A percentile compares a stretch with the other conserved stretches of the same genome.
Conservation (phyloP, 1,139 yeast genomes). For the Sugiyamaella grinbergsii region DNA sequence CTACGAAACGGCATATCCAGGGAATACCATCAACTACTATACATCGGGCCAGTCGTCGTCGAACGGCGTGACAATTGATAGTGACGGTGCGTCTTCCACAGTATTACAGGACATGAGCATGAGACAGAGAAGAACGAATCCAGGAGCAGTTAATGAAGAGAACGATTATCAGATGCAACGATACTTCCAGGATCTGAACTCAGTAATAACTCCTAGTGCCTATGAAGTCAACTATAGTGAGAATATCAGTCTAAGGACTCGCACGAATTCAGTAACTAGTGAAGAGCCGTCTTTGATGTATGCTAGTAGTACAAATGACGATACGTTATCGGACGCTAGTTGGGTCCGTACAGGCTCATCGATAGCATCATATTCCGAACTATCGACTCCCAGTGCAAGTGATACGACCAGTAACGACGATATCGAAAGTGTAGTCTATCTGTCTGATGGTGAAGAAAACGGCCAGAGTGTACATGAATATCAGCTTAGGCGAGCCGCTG, state of each 20-base stretch:
- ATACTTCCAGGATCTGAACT: conserved; percentile 21
- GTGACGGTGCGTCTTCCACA: not conserved
- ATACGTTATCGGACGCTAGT: conserved; percentile 25
- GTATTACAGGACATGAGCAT: conserved; percentile 1
- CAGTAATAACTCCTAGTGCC: conserved; percentile 11
- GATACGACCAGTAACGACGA: conserved; percentile 26
- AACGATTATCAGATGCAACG: conserved; percentile 19
- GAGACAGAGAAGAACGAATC: conserved; percentile 13
- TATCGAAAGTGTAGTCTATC: conserved; percentile 25
- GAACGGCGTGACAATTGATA: conserved; percentile 5
- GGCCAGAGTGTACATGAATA: conserved; percentile 19
- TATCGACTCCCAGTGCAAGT: conserved; percentile 31
- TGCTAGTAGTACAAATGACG: conserved; percentile 16
- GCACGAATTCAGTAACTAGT: conserved; percentile 22
- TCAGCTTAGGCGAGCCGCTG: conserved; percentile 20
- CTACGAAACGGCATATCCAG: conserved; percentile 19
- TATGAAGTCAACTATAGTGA: conserved; percentile 14
- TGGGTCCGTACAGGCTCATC: conserved; percentile 31
- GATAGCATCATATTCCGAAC: conserved; percentile 29
- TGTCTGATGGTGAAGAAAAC: conserved; percentile 25
- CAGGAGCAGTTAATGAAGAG: conserved; percentile 6
- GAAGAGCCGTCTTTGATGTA: conserved; percentile 26
- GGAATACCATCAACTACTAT: conserved; percentile 23
- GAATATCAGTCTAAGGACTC: conserved; percentile 20
- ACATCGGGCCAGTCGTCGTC: conserved; percentile 30